Percentiles rank a stretch among this genome's conserved stretches.
phyloP scores from a whole-genome alignment of 805 yeast genomes.

The Candida peoriensis region DNA sequence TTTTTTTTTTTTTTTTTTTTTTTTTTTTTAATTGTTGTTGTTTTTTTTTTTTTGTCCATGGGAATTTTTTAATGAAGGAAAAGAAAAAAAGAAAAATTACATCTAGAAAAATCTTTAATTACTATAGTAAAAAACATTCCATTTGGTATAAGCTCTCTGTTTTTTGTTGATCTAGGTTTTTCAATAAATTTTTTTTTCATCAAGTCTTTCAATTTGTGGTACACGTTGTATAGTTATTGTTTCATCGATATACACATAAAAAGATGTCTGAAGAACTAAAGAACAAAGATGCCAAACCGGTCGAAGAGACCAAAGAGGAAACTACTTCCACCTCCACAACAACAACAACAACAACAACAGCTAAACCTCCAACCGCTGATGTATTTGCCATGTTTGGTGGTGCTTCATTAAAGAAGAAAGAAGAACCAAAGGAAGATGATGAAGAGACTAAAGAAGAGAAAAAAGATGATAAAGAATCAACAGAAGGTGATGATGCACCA shows the following conservation, averaged over 20 bases:
- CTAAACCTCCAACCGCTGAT: constrained; percentile 70
- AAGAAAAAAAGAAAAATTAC: too few species aligned
- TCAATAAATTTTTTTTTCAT: background rate
- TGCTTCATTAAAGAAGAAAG: constrained; percentile 62
- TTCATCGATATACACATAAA: background rate
- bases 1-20: too few species aligned
- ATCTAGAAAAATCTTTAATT: too few species aligned
- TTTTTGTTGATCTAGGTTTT: too few species aligned
- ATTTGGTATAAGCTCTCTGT: too few species aligned
- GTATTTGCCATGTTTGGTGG: constrained; percentile 97
- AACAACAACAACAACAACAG: constrained; percentile 13
- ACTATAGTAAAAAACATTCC: too few species aligned
- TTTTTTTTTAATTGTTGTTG: too few species aligned
- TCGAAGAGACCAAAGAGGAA: constrained; percentile 9
- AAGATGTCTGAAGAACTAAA: constrained; percentile 24
- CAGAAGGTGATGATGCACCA: constrained; percentile 34
- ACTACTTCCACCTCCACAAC: too few species aligned
- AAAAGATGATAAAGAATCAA: constrained; percentile 30
- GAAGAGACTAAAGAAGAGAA: constrained; percentile 30
- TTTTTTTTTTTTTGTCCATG: too few species aligned
- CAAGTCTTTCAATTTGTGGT: background rate
- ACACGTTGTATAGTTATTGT: background rate
- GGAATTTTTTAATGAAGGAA: too few species aligned
- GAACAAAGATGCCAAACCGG: constrained; percentile 18
- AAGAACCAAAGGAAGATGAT: constrained; percentile 26